Evolutionary conservation across 2,329 filamentous ascomycete species (phyloP).

Genomic region (Mollisiaceae sp.): DNA sequence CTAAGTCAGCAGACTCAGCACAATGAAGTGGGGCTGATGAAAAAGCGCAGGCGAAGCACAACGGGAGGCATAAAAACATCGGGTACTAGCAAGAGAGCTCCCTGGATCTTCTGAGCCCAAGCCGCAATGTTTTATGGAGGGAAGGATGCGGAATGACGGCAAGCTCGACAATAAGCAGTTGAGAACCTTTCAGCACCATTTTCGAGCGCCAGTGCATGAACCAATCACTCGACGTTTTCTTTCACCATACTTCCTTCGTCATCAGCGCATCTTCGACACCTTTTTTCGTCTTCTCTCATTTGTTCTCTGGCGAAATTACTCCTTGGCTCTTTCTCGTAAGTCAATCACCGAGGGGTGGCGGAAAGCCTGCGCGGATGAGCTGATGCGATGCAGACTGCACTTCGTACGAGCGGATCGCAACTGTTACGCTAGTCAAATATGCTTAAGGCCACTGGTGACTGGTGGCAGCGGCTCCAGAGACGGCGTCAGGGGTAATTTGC

Average conservation of each 20-base stretch:
- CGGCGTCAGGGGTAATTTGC: constrained; percentile 20
- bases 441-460: constrained; percentile 1
- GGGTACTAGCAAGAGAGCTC: too few relatives aligned
- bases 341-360: constrained; percentile 7
- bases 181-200: too few relatives aligned
- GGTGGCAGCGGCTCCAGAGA: not conserved
- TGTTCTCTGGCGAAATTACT: not conserved
- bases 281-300: constrained; percentile 1
- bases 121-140: not conserved
- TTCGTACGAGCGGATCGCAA: not conserved
- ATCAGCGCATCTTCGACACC: not conserved
- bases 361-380: not conserved
- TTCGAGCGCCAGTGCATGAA: not conserved
- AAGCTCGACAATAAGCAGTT: too few relatives aligned
- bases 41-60: too few relatives aligned
- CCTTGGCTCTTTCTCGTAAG: constrained; percentile 8
- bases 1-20: too few relatives aligned
- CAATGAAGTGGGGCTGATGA: too few relatives aligned
- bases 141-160: not conserved
- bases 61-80: too few relatives aligned
- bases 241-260: not conserved
- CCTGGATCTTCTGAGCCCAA: too few relatives aligned
- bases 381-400: constrained; percentile 1
- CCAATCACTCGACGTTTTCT: not conserved
- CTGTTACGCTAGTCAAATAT: constrained; percentile 5